Evolutionary conservation across 352 stramenopile species (phyloP).

Genomic region (Thraustochytrium sp.): DNA sequence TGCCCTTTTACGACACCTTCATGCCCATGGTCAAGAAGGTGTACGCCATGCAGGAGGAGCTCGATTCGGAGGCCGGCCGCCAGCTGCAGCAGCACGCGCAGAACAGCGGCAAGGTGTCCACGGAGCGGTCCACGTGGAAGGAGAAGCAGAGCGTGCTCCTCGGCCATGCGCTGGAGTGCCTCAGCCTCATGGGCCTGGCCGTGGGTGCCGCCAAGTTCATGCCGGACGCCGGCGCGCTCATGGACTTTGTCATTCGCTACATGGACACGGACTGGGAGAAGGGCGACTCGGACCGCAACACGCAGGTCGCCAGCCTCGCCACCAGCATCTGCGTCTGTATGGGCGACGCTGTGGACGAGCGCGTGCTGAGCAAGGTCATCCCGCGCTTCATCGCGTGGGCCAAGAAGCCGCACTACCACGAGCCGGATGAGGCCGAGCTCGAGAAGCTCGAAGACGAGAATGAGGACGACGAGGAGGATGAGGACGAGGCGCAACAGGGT

Average conservation of each 20-base stretch:
- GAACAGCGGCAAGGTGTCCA: neutral
- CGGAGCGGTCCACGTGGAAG: neutral
- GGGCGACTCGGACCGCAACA: slow-evolving; percentile 26
- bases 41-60: slow-evolving; percentile 17
- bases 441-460: slow-evolving; percentile 8
- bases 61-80: neutral
- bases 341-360: slow-evolving; percentile 7
- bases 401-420: neutral
- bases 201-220: neutral
- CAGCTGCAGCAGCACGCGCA: neutral
- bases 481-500: neutral
- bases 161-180: neutral
- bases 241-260: slow-evolving; percentile 16
- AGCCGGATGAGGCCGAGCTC: neutral
- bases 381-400: slow-evolving; percentile 1
- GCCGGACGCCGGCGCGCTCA: neutral
- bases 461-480: slow-evolving; percentile 8
- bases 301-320: neutral
- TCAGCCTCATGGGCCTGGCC: neutral
- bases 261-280: slow-evolving; percentile 14
- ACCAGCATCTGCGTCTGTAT: slow-evolving; percentile 32
- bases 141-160: slow-evolving; percentile 19
- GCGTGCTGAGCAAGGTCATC: slow-evolving; percentile 5
- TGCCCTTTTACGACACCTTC: slow-evolving; percentile 21
- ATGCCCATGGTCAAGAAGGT: slow-evolving; percentile 1